Percentiles rank a stretch among this genome's conserved stretches.
Evolutionary conservation across 371 early-diverging fungal genomes (phyloP).

Genomic region (Rhizoclosmatium hyalinum): DNA sequence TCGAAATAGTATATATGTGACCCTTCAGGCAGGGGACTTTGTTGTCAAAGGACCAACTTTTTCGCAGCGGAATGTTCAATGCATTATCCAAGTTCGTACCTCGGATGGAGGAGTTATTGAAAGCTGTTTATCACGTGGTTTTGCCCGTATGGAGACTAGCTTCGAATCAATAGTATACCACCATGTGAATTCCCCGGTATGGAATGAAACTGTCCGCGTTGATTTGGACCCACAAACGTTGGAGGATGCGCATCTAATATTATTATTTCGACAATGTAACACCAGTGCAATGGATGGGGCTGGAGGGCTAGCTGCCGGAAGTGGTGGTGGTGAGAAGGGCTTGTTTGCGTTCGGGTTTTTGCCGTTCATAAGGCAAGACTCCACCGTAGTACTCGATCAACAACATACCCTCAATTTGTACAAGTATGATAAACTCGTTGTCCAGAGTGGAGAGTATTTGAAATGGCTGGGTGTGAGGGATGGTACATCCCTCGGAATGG

Average conservation of each 20-base stretch:
- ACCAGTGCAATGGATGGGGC: conserved; percentile 1
- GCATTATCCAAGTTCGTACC: conserved; percentile 63
- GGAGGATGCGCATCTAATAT: conserved; percentile 67
- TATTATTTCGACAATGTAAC: conserved; percentile 58
- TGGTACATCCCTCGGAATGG: conserved; percentile 29
- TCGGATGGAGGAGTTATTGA: conserved; percentile 63
- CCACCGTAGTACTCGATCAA: conserved; percentile 70
- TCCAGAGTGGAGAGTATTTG: conserved; percentile 57
- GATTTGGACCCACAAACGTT: conserved; percentile 60
- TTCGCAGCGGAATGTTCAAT: conserved; percentile 65
- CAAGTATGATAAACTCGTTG: conserved; percentile 64
- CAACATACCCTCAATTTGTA: conserved; percentile 68
- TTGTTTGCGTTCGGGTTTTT: conserved; percentile 60
- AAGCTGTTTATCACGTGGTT: conserved; percentile 62
- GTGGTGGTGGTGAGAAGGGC: conserved; percentile 9
- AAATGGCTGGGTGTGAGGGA: conserved; percentile 42
- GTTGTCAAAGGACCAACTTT: conserved; percentile 43
- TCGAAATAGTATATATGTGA: conserved; percentile 72
- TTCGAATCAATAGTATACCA: conserved; percentile 74
- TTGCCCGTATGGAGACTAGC: conserved; percentile 52
- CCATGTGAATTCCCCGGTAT: conserved; percentile 69
- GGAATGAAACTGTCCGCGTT: conserved; percentile 73
- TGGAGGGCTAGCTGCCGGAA: neutral
- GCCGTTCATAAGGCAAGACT: conserved; percentile 65
- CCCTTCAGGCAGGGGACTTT: conserved; percentile 70